These are phyloP conservation scores for Phyllosticta capitalensis DNA, from an alignment of 2,329 filamentous ascomycete genomes.

Conservation along the genomic window DNA sequence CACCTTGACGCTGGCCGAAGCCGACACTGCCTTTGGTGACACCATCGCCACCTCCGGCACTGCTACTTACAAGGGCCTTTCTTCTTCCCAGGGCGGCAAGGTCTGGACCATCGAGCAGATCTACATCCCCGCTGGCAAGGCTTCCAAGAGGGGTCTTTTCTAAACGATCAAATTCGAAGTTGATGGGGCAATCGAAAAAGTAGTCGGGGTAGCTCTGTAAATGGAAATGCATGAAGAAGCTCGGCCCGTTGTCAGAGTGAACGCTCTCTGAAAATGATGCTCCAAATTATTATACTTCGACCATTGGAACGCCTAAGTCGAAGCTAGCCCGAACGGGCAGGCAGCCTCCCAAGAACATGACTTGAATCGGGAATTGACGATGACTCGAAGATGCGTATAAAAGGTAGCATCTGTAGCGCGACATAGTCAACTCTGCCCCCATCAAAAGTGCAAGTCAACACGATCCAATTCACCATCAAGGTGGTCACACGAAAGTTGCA, in stretches of 20 bases:
- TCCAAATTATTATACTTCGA: neutral
- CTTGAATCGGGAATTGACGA: neutral
- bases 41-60: conserved; percentile 1
- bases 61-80: conserved; percentile 1
- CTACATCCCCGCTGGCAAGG: neutral
- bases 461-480: too few species aligned
- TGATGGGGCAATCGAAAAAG: too few species aligned
- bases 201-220: neutral
- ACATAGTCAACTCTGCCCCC: too few species aligned
- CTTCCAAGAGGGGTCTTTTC: neutral
- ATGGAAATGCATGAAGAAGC: neutral
- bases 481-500: too few species aligned
- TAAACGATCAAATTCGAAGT: neutral
- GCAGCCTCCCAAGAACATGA: neutral
- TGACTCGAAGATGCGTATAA: too few species aligned
- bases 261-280: neutral
- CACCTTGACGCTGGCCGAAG: conserved; percentile 27
- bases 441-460: too few species aligned
- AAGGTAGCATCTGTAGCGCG: too few species aligned
- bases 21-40: conserved; percentile 21
- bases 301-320: neutral
- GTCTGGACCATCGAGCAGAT: conserved; percentile 7
- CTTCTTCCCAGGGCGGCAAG: neutral
- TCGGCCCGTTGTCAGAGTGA: neutral
- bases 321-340: neutral